A percentile compares a stretch with the other conserved stretches of the same genome.
These are phyloP conservation scores for Zygosaccharomyces rouxii DNA, from an alignment of 805 yeast species.

Conservation along the genomic window DNA sequence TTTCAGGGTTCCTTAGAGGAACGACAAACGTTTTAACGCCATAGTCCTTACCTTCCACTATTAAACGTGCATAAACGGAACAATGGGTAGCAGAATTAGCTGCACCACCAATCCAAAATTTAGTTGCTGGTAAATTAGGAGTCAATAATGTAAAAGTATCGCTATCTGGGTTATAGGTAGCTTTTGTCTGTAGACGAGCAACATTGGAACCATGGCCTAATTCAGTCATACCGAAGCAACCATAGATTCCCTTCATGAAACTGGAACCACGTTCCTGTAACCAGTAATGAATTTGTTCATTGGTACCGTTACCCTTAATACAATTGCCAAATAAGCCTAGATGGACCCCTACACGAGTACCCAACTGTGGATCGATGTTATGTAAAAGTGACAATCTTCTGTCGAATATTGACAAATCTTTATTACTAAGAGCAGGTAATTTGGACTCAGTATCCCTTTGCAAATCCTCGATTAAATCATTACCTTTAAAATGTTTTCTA, in stretches of 20 bases:
- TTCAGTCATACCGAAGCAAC: slow-evolving; percentile 93
- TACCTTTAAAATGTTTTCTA: slow-evolving; percentile 20
- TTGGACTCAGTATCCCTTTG: slow-evolving; percentile 18
- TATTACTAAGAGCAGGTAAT: slow-evolving; percentile 19
- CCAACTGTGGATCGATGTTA: slow-evolving; percentile 71
- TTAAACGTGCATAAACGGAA: slow-evolving; percentile 77
- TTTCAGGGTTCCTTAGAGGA: slow-evolving; percentile 67
- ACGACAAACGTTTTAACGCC: slow-evolving; percentile 93
- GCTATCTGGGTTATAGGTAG: slow-evolving; percentile 60
- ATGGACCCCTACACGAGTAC: slow-evolving; percentile 84
- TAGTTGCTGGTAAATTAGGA: slow-evolving; percentile 88
- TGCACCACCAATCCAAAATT: slow-evolving; percentile 99
- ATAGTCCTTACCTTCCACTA: slow-evolving; percentile 77
- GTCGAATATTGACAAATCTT: slow-evolving; percentile 41
- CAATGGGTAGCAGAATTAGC: slow-evolving; percentile 91
- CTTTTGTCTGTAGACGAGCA: slow-evolving; percentile 90
- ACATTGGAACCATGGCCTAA: slow-evolving; percentile 92
- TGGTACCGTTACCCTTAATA: slow-evolving; percentile 82
- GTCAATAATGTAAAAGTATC: slow-evolving; percentile 76
- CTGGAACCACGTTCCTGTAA: slow-evolving; percentile 62
- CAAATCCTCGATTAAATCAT: slow-evolving; percentile 26
- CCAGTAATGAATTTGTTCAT: slow-evolving; percentile 82
- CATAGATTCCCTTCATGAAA: slow-evolving; percentile 59
- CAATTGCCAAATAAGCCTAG: slow-evolving; percentile 79
- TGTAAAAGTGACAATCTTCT: slow-evolving; percentile 56